A percentile compares a stretch with the other conserved stretches of the same genome.
These are phyloP conservation scores for Backusella sp. DNA, from an alignment of 192 early-diverging fungal species.

Conservation along the genomic window DNA sequence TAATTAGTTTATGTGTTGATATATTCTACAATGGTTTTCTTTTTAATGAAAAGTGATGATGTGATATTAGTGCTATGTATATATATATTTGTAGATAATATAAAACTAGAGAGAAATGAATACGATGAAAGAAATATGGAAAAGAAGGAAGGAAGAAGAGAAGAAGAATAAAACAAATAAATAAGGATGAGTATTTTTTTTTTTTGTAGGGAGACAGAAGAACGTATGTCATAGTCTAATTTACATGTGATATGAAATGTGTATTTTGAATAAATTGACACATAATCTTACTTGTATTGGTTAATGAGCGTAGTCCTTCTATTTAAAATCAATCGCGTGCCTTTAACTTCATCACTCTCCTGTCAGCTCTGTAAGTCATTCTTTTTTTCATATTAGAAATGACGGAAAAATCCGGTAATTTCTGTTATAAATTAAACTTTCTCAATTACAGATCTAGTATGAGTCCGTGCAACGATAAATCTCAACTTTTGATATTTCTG, in stretches of 20 bases:
- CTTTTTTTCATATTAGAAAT: background rate
- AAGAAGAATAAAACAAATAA: background rate
- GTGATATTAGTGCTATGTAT: background rate
- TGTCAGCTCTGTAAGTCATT: background rate
- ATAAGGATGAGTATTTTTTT: background rate
- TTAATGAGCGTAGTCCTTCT: background rate
- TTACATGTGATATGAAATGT: background rate
- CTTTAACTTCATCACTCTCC: background rate
- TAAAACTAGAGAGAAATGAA: background rate
- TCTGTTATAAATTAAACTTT: constrained; percentile 1
- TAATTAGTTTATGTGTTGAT: background rate
- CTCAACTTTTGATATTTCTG: background rate
- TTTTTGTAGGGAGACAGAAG: background rate
- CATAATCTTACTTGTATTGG: background rate
- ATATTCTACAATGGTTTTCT: background rate
- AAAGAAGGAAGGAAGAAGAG: background rate
- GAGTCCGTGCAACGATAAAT: background rate
- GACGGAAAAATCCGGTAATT: background rate
- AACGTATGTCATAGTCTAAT: background rate
- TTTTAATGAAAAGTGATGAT: background rate
- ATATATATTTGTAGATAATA: background rate
- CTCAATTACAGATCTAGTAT: background rate
- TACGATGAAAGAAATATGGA: background rate
- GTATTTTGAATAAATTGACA: constrained; percentile 6
- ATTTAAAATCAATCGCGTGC: constrained; percentile 9